phyloP scores from a whole-genome alignment of 1,284 basidiomycete species.

The Boletus semigastroideus region DNA sequence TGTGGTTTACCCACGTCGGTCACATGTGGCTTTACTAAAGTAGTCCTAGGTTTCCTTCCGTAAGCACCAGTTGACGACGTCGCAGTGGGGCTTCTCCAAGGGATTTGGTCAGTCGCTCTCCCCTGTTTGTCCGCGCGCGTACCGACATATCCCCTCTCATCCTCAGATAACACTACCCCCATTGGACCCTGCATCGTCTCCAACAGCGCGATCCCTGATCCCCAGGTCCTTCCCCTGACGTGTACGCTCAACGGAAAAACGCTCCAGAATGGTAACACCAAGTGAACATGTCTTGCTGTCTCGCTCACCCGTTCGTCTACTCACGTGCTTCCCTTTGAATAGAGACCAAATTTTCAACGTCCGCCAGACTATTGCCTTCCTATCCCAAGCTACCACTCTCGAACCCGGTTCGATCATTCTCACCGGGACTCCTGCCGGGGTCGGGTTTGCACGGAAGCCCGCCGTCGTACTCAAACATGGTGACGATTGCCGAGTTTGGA shows the following conservation, averaged over 20 bases:
- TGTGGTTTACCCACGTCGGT: background rate
- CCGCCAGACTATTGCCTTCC: slow-evolving; percentile 70
- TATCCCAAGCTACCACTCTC: slow-evolving; percentile 86
- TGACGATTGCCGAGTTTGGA: slow-evolving; percentile 68
- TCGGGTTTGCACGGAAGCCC: slow-evolving; percentile 75
- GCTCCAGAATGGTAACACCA: slow-evolving; percentile 75
- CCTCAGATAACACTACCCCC: slow-evolving; percentile 69
- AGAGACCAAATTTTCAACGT: slow-evolving; percentile 77
- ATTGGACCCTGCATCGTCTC: slow-evolving; percentile 78
- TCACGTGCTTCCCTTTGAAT: background rate
- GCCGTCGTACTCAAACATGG: slow-evolving; percentile 73
- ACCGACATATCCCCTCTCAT: no score
- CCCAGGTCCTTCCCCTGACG: slow-evolving; percentile 66
- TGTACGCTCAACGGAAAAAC: slow-evolving; percentile 66
- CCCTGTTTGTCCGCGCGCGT: background rate
- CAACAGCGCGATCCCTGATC: slow-evolving; percentile 61
- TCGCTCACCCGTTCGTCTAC: background rate
- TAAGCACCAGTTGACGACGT: slow-evolving; percentile 71
- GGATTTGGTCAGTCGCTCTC: slow-evolving; percentile 54
- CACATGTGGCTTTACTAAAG: background rate
- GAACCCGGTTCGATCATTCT: slow-evolving; percentile 80
- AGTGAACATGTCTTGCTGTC: slow-evolving; percentile 39
- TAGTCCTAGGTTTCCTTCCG: slow-evolving; percentile 67
- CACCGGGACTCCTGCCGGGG: slow-evolving; percentile 76
- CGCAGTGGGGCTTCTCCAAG: slow-evolving; percentile 87